Evolutionary conservation across 148 eudicot genomes (phyloP).

Genomic region (Chenopodium suecicum): DNA sequence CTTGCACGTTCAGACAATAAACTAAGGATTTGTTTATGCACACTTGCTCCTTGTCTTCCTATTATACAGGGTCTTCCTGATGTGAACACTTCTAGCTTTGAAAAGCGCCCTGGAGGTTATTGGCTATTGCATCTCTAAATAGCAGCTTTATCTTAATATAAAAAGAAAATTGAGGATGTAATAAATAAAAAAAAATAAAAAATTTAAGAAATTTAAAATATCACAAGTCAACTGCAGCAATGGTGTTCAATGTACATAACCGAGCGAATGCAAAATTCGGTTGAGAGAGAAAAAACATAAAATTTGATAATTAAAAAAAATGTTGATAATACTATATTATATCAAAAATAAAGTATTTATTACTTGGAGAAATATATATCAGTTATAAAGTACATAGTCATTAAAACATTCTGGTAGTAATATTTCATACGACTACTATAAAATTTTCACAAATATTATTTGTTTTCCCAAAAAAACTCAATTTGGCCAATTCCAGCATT

Average conservation of each 20-base stretch:
- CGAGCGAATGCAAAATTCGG: not conserved
- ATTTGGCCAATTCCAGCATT: no score
- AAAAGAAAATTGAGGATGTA: not conserved
- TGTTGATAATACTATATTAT: no score
- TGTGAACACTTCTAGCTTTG: not conserved
- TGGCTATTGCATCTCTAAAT: not conserved
- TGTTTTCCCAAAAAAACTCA: no score
- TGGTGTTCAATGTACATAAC: not conserved
- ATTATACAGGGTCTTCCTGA: constrained; percentile 6
- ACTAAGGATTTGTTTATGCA: not conserved
- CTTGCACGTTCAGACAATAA: constrained; percentile 27
- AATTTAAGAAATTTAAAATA: no score
- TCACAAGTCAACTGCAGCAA: not conserved
- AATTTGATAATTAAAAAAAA: not conserved
- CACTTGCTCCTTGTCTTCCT: constrained; percentile 6
- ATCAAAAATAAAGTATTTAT: no score
- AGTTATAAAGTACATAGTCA: no score
- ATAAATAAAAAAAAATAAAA: no score
- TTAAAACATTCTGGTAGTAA: no score
- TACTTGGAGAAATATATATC: no score
- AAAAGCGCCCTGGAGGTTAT: not conserved
- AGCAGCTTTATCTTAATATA: not conserved
- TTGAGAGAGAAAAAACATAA: not conserved
- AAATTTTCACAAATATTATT: no score
- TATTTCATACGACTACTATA: no score